Evolutionary conservation across 2,329 filamentous ascomycete species (phyloP), one percentile per base, ranked within the genome.

Genomic region (Venturiaceae sp.): DNA sequence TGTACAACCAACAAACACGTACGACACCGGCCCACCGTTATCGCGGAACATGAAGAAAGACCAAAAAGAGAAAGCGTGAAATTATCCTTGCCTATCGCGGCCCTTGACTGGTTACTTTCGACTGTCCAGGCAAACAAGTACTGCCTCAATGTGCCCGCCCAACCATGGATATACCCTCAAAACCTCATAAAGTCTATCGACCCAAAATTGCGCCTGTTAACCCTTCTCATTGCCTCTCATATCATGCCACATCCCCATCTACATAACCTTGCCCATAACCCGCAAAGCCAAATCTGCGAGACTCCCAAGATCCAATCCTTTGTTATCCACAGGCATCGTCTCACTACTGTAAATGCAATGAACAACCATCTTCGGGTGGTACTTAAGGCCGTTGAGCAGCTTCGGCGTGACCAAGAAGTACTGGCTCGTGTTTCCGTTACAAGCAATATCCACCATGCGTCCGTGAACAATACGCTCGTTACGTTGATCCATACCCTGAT

Each of bases 391-490:
- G 5, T 85, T 88, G 60, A 99, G 83, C 61, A 99, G 79, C 75
- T 99, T 99, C 4, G 94, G 94, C 46, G 94, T 99, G 75, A 99
- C 95, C 63, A 99, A 83, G 77, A 99, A 99, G 75, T 99, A 99
- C 75, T 86, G 83, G 52, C 79, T 80, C 26, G 80, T 80, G n/a
- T 74, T 84, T 71, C 91, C 86, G 64, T 84, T 83, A 72, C 94
- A 97, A 46, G 94, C 94, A 68, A 99, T 96, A 68, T 96, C 91
- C 8, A 99, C 94, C 88, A 99, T 95, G 63, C 94, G 89, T 69
- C 92, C 90, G 74, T 99, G 94, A 16, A 99, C 92, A 83, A 96
- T 95, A 65, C 94, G 88, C 74, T 99, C 94, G 73, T 99, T 99
- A 66, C 94, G 86, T 46, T 92, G 94, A 71, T 99, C 94, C 94